Base-by-base conservation (phyloP, 768 basidiomycete species). In the Collybia mongolica region DNA sequence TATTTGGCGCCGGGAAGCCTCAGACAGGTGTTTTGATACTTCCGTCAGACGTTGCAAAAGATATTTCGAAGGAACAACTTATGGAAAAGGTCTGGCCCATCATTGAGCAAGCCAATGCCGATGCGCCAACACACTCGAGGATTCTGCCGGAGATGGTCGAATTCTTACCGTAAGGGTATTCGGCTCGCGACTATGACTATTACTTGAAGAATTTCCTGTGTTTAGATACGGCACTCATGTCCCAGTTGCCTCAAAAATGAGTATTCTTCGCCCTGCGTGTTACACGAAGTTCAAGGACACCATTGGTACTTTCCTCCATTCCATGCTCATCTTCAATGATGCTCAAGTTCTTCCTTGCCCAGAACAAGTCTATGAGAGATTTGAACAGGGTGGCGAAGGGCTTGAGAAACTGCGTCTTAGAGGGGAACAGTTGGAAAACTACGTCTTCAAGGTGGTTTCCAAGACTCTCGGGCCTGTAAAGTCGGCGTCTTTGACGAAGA, bases 91-190 rank as follows among this genome's bases (percentile, higher is more conserved):
- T 79, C 51, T 67, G 69, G 61, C 73, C 80, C 4, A 72, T 73
- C 8, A 59, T 83, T 48, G 73, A 73, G 12, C 63, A 71, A n/a
- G 80, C 80, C 26, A 83, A 83, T 54, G 63, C 65, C 1, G 62
- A 71, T 1, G 79, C 81, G 3, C 81, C 81, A 0, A 71, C 72
- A 1, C 82, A 83, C 53, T 80, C 81, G 1, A 69, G 75, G 14
- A 65, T 83, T 18, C 62, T 74, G 0, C 70, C 72, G 0, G 82
- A 83, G 52, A 75, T 78, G 59, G 60, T 83, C 20, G 71, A 73
- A 15, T 65, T 82, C 49, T 64, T 83, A 7, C 76, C 78, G 19
- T 65, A 52, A 43, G n/a, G n/a, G 68, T 64, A 22, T 28, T n/a
- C 35, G 18, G 28, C 23, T n/a, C 24, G 3, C 0, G 38, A 14